Evolutionary conservation across 75 land plant genomes (phyloP).

Genomic region (Pinus taeda): DNA sequence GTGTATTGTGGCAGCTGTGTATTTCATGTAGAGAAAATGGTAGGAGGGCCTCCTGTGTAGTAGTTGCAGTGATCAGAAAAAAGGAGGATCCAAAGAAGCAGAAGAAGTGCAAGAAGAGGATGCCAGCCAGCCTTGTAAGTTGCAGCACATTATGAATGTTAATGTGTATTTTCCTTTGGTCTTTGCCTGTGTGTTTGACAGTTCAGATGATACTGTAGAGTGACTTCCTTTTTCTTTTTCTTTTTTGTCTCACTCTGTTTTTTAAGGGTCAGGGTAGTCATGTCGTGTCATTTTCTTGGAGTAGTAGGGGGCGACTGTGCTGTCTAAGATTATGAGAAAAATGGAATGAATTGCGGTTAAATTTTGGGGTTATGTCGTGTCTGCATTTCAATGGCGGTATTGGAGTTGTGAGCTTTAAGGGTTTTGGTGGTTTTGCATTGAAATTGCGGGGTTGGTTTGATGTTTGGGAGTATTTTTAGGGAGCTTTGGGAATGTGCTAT

Average conservation of each 20-base stretch:
- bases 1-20: not conserved
- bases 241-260: slow-evolving; percentile 9
- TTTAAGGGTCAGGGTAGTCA: not conserved
- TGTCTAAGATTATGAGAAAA: not conserved
- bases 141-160: not conserved
- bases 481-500: not conserved
- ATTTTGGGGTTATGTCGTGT: not conserved
- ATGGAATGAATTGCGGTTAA: not conserved
- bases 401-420: too few species aligned
- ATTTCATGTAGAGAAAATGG: not conserved
- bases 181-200: not conserved
- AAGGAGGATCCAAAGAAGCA: not conserved
- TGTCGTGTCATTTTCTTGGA: slow-evolving; percentile 1
- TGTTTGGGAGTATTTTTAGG: not conserved
- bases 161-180: not conserved
- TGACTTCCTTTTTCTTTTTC: not conserved
- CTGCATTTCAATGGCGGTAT: not conserved
- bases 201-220: not conserved
- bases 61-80: too few species aligned
- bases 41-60: not conserved
- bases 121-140: not conserved
- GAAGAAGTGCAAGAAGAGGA: not conserved
- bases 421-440: too few species aligned
- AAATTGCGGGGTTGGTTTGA: too few species aligned
- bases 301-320: not conserved